Conservation (phyloP, 371 early-diverging fungal species). For the Lichtheimia corymbifera region DNA sequence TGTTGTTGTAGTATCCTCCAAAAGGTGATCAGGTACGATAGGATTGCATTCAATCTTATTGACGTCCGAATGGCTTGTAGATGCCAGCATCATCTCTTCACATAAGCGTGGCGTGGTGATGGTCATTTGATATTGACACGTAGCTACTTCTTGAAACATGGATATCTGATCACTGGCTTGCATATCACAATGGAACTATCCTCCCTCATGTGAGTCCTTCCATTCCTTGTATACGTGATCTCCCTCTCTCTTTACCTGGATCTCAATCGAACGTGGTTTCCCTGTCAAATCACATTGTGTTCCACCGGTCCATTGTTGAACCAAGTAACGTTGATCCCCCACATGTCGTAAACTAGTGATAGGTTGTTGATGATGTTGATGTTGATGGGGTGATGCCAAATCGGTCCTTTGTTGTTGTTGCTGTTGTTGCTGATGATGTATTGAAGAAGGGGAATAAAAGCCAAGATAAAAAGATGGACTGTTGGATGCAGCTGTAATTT, state of each 20-base stretch:
- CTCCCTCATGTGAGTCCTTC: constrained; percentile 24
- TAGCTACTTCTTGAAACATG: constrained; percentile 58
- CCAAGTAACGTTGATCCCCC: constrained; percentile 59
- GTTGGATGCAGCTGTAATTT: background rate
- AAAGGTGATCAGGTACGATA: constrained; percentile 55
- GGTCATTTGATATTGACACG: constrained; percentile 72
- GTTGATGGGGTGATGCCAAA: constrained; percentile 9
- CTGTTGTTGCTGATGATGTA: constrained; percentile 10
- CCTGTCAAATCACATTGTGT: constrained; percentile 74
- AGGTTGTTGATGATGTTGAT: background rate
- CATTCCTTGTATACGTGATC: background rate
- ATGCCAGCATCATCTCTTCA: constrained; percentile 60
- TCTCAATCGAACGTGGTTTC: constrained; percentile 65
- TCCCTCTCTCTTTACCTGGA: constrained; percentile 50
- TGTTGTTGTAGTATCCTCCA: background rate
- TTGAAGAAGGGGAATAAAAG: constrained; percentile 7
- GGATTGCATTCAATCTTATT: constrained; percentile 60
- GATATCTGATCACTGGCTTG: constrained; percentile 59
- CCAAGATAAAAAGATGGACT: constrained; percentile 29
- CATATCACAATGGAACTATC: constrained; percentile 64
- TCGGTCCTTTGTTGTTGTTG: constrained; percentile 15
- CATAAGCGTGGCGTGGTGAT: constrained; percentile 75
- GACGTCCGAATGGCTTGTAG: constrained; percentile 41
- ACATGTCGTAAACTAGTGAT: constrained; percentile 24
- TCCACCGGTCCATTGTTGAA: constrained; percentile 73